phyloP scores from a whole-genome alignment of 2,329 filamentous ascomycete species.

The Diaporthe sp. region DNA sequence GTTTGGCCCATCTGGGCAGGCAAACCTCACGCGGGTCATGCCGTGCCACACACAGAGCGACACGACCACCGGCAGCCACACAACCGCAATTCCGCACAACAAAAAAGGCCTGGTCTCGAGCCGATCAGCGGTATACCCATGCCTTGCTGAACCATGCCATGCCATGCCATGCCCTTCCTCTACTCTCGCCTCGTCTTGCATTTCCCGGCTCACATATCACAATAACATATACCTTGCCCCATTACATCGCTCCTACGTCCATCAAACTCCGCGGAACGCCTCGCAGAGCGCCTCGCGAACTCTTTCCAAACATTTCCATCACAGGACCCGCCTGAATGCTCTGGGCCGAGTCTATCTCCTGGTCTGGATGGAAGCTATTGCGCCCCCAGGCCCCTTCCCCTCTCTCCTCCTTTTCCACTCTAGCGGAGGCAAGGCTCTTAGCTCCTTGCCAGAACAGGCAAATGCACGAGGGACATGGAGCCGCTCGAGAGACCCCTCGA shows the following conservation, averaged over 20 bases:
- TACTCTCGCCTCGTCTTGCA: conserved; percentile 6
- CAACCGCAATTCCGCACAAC: conserved; percentile 3
- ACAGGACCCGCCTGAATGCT: not conserved
- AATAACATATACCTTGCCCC: conserved; percentile 3
- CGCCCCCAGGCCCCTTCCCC: not conserved
- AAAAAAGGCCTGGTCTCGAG: conserved; percentile 6
- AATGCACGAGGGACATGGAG: not conserved
- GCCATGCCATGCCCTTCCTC: conserved; percentile 15
- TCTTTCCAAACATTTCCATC: conserved; percentile 2
- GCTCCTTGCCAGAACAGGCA: not conserved
- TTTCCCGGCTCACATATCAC: conserved; percentile 23
- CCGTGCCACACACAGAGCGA: conserved; percentile 28
- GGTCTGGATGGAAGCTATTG: not conserved
- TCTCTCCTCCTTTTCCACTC: not conserved
- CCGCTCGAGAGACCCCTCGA: not conserved
- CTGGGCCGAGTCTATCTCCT: not conserved
- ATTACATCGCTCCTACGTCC: not conserved
- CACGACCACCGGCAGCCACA: conserved; percentile 14
- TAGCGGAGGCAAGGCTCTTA: not conserved
- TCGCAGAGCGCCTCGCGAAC: conserved; percentile 17
- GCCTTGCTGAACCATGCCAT: not conserved
- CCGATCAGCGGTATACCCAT: conserved; percentile 20
- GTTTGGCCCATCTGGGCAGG: conserved; percentile 6
- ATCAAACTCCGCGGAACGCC: conserved; percentile 3
- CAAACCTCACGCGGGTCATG: conserved; percentile 11